These are phyloP conservation scores for Zygosaccharomyces pseudorouxii DNA, from an alignment of 805 yeast genomes.

Conservation along the genomic window DNA sequence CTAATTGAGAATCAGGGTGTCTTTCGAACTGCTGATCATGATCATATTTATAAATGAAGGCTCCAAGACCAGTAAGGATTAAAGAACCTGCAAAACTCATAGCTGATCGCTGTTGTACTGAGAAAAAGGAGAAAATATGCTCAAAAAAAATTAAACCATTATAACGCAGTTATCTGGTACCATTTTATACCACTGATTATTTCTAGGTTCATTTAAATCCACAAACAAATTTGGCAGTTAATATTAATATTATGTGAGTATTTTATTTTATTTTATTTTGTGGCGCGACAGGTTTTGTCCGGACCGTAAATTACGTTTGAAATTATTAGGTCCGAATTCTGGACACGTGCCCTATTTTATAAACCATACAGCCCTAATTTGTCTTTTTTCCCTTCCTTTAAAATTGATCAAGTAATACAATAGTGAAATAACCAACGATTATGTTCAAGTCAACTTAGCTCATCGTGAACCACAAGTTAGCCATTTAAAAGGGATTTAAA, in stretches of 20 bases:
- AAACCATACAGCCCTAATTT: not conserved
- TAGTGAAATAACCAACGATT: not conserved
- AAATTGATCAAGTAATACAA: not conserved
- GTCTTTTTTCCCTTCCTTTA: not conserved
- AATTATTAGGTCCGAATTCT: not conserved
- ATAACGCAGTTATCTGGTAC: too few species aligned
- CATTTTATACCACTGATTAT: too few species aligned
- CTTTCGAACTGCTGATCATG: slow-evolving; percentile 22
- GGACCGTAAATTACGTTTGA: not conserved
- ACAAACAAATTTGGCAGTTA: not conserved
- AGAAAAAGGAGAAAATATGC: too few species aligned
- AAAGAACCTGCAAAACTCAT: slow-evolving; percentile 35
- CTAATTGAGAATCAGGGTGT: slow-evolving; percentile 16
- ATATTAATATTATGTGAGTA: not conserved
- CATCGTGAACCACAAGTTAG: not conserved
- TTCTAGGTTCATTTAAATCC: too few species aligned
- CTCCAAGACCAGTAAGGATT: slow-evolving; percentile 30
- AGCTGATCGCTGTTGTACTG: not conserved
- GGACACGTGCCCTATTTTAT: slow-evolving; percentile 1
- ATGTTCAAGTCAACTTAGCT: not conserved
- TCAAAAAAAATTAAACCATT: too few species aligned
- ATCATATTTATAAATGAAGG: slow-evolving; percentile 26
- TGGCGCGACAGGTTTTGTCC: slow-evolving; percentile 5
- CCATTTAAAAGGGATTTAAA: not conserved
- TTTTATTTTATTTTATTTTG: not conserved